phyloP scores from a whole-genome alignment of 2,329 filamentous ascomycete species.

The Monilinia fructigena region DNA sequence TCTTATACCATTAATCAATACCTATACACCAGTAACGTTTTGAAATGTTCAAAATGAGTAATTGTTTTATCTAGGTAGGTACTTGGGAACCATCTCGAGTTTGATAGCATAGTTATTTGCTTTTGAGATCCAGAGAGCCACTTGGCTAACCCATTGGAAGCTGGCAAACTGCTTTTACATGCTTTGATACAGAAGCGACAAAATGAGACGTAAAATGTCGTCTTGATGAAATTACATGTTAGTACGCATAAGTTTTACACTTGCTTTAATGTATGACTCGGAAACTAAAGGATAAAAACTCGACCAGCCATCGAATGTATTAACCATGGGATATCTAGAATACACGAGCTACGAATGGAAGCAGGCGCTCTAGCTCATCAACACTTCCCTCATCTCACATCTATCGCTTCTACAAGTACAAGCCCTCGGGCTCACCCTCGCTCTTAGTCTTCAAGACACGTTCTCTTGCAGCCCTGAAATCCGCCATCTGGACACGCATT shows the following conservation, averaged over 20 bases:
- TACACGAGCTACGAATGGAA: conserved; percentile 35
- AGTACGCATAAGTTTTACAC: not conserved
- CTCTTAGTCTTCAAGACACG: conserved; percentile 97
- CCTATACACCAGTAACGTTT: not conserved
- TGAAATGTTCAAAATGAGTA: too few species aligned
- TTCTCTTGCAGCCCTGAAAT: conserved; percentile 90
- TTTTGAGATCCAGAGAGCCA: not conserved
- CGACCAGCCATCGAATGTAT: conserved; percentile 13
- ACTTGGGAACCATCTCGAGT: too few species aligned
- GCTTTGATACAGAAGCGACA: not conserved
- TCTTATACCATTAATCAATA: not conserved
- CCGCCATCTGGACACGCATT: conserved; percentile 98
- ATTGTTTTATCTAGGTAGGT: too few species aligned
- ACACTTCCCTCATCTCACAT: conserved; percentile 9
- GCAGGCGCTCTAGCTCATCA: conserved; percentile 27
- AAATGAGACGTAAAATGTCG: not conserved
- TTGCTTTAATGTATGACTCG: not conserved
- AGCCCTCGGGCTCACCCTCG: conserved; percentile 94
- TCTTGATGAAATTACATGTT: not conserved
- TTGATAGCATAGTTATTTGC: too few species aligned
- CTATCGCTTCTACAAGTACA: conserved; percentile 76
- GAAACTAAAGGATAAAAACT: not conserved
- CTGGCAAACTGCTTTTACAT: not conserved
- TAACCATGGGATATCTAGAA: conserved; percentile 30
- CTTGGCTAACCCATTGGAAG: not conserved